Evolutionary conservation across 495 filamentous ascomycete species (phyloP), one percentile per base, ranked within the genome.

Genomic region (Pyrenula aspistea): DNA sequence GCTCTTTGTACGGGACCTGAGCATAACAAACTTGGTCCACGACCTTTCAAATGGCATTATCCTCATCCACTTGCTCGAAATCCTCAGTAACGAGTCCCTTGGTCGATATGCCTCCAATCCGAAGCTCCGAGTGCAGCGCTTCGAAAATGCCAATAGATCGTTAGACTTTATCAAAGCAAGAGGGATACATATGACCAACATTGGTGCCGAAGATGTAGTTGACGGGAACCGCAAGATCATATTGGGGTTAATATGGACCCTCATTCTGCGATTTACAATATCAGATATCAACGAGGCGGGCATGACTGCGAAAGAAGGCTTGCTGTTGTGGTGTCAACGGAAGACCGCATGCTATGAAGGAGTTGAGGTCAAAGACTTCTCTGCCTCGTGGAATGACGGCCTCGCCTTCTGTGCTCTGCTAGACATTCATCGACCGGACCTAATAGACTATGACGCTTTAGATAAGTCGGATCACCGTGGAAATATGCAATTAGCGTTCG

Each of bases 331-430:
- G 93, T 97, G 94, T 77, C 92, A 98, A 72, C 79, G 93, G 56
- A 98, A 98, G 71, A 98, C 93, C 22, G 93, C 93, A 12, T 97
- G 93, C 69, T 98, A 98, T 67, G 91, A 96, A 56, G 93, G 92
- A 62, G 91, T 98, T 2, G 84, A 96, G 57, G 87, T 98, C 23
- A 78, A 86, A 12, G 91, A 98, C 67, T 98, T 98, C 74, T 95
- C 88, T 22, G 76, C 77, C 22, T 96, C 91, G 65, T 98, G 93
- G 93, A 98, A 96, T 63, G 86, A 98, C 69, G 93, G 93, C 20
- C 73, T 97, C 56, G 93, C 93, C 48, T 98, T 98, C 67, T 98
- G 93, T 68, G 94, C 93, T 12, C 77, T 98, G 53, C 74, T 98
- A 57, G 93, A 98, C 68, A 97, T 97, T 60, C 93, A 98, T 69